phyloP scores from a whole-genome alignment of 2,329 filamentous ascomycete species.

The Aschersonia sp. region DNA sequence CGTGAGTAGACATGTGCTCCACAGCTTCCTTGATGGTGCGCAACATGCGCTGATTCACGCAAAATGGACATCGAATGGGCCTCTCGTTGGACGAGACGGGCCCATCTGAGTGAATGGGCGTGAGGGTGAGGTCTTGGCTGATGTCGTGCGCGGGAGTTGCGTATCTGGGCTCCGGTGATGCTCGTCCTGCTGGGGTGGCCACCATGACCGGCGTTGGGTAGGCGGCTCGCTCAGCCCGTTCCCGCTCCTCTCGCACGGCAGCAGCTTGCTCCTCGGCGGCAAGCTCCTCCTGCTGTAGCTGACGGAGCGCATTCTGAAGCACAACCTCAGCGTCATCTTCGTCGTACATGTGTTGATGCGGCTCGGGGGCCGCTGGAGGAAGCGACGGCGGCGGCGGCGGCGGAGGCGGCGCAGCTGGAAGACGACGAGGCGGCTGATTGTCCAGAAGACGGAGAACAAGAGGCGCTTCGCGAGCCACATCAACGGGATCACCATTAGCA shows the following conservation, averaged over 20 bases:
- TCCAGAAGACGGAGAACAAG: constrained; percentile 39
- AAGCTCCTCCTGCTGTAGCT: constrained; percentile 44
- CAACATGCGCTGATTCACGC: constrained; percentile 46
- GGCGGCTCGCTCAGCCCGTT: constrained; percentile 27
- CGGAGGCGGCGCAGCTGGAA: constrained; percentile 1
- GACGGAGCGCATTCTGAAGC: constrained; percentile 42
- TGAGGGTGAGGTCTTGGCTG: constrained; percentile 31
- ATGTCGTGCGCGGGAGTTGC: constrained; percentile 20
- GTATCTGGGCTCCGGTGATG: constrained; percentile 17
- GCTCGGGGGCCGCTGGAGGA: background rate
- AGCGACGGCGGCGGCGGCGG: background rate
- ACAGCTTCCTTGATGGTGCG: constrained; percentile 46
- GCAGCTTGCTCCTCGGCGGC: constrained; percentile 43
- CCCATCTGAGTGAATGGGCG: constrained; percentile 36
- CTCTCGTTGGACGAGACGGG: constrained; percentile 30
- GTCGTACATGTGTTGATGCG: constrained; percentile 25
- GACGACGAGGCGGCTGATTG: constrained; percentile 14
- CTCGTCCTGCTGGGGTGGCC: constrained; percentile 15
- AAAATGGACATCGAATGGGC: constrained; percentile 44
- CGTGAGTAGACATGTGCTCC: constrained; percentile 47
- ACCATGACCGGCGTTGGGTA: constrained; percentile 15
- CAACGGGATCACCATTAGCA: constrained; percentile 18
- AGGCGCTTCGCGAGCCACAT: constrained; percentile 40
- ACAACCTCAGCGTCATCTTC: constrained; percentile 43
- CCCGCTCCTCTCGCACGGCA: constrained; percentile 36